Percentiles rank a stretch among this genome's conserved stretches.
phyloP scores from a whole-genome alignment of 345 rosid species.

The Salix udensis region DNA sequence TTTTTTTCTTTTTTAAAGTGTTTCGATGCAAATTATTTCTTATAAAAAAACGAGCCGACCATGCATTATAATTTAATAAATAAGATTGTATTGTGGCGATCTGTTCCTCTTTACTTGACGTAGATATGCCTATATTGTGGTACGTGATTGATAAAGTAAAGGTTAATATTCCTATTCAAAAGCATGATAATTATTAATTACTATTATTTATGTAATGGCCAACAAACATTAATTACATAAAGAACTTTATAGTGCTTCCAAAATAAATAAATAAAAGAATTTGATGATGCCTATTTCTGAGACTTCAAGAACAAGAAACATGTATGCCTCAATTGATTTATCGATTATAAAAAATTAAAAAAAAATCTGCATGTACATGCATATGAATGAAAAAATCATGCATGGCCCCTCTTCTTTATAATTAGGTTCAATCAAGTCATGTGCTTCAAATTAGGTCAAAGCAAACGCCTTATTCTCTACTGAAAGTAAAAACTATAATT shows the following conservation, averaged over 20 bases:
- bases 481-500: too few relatives aligned
- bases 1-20: too few relatives aligned
- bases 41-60: not conserved
- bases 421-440: too few relatives aligned
- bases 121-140: not conserved
- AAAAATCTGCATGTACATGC: too few relatives aligned
- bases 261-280: not conserved
- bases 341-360: too few relatives aligned
- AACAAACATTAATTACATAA: not conserved
- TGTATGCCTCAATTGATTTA: not conserved
- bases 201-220: not conserved
- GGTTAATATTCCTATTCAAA: constrained; percentile 1
- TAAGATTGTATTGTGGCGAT: not conserved
- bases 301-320: not conserved
- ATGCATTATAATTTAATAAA: not conserved
- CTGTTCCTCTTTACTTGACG: not conserved
- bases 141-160: constrained; percentile 10
- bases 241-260: not conserved
- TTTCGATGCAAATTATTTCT: too few relatives aligned
- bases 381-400: too few relatives aligned
- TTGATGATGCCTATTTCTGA: not conserved
- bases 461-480: too few relatives aligned
- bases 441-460: too few relatives aligned
- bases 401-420: too few relatives aligned
- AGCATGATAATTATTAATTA: not conserved